A percentile compares a stretch with the other conserved stretches of the same genome.
Conservation (phyloP, 2,329 filamentous ascomycete species). For the Fusarium lyarnte region DNA sequence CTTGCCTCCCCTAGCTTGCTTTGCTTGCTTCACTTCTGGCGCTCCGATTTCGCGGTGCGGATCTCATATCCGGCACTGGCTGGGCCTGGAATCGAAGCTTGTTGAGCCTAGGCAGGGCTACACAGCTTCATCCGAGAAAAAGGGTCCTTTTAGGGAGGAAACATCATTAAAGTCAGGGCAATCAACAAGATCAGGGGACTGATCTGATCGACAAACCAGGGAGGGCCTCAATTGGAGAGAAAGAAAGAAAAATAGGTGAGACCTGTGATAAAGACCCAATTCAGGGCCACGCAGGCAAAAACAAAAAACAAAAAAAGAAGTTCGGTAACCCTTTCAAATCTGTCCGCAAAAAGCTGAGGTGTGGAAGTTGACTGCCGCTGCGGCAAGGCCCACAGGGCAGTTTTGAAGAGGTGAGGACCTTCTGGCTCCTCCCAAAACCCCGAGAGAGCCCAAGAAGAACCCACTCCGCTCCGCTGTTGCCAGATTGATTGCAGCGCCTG, state of each 20-base stretch:
- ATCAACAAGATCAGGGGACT: constrained; percentile 1
- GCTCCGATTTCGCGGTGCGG: constrained; percentile 30
- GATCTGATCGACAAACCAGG: constrained; percentile 6
- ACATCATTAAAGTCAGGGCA: constrained; percentile 2
- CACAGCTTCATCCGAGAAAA: constrained; percentile 12
- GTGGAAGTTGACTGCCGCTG: constrained; percentile 11
- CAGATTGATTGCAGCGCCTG: constrained; percentile 29
- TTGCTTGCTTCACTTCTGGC: constrained; percentile 9
- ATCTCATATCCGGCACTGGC: constrained; percentile 38
- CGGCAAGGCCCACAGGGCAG: constrained; percentile 3
- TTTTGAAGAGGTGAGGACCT: constrained; percentile 3
- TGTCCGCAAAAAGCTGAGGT: not conserved
- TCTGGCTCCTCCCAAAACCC: constrained; percentile 4
- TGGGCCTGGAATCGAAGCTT: constrained; percentile 31
- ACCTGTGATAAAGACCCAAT: constrained; percentile 1
- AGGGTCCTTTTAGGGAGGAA: constrained; percentile 18
- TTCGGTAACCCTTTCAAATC: not conserved
- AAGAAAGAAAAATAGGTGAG: constrained; percentile 11
- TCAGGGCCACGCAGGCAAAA: constrained; percentile 19
- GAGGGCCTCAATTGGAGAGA: not conserved
- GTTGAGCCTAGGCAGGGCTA: constrained; percentile 19
- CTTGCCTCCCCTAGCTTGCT: not conserved
- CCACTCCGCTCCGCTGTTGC: constrained; percentile 37
- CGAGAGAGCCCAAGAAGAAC: constrained; percentile 15
- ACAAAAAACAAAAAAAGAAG: constrained; percentile 23